phyloP scores from a whole-genome alignment of 2,329 filamentous ascomycete species.

The Mycogone perniciosa region DNA sequence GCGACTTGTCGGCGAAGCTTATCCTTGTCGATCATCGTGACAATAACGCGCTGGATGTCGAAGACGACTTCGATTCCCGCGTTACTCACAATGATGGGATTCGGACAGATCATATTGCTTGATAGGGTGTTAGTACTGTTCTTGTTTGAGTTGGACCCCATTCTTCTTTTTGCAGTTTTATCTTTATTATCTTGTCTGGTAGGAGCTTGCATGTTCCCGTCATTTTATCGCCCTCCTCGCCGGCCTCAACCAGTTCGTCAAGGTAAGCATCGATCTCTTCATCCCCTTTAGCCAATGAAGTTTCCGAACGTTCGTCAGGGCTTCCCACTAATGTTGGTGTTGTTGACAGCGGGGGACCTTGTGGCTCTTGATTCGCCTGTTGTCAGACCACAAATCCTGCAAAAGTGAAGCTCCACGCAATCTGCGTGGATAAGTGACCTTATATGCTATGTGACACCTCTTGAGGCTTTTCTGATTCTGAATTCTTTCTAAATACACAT shows the following conservation, averaged over 20 bases:
- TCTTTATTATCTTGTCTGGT: not conserved
- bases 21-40: conserved; percentile 6
- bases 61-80: conserved; percentile 11
- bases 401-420: too few species aligned
- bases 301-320: too few species aligned
- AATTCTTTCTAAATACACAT: too few species aligned
- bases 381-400: too few species aligned
- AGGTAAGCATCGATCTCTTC: too few species aligned
- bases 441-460: too few species aligned
- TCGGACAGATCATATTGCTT: conserved; percentile 1
- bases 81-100: conserved; percentile 10
- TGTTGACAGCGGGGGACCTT: not conserved
- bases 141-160: not conserved
- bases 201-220: not conserved
- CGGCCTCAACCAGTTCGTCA: not conserved
- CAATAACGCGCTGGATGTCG: conserved; percentile 9
- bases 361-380: not conserved
- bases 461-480: not conserved
- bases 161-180: not conserved
- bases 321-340: not conserved
- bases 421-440: too few species aligned
- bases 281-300: too few species aligned
- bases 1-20: conserved; percentile 5
- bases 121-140: not conserved
- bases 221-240: too few species aligned